Conservation (phyloP, 2,329 filamentous ascomycete species). For the Sclerotinia subarctica region DNA sequence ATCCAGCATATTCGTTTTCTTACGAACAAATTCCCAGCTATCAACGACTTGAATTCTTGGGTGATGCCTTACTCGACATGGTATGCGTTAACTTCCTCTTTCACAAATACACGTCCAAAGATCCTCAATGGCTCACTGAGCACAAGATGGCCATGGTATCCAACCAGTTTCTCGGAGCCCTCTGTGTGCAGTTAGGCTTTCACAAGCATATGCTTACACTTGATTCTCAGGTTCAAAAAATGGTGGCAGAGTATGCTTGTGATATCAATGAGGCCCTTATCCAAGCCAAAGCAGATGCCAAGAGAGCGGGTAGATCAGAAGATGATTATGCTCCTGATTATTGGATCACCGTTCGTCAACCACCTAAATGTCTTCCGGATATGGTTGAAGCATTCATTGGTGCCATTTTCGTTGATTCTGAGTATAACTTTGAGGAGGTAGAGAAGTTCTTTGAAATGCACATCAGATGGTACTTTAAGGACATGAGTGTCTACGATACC, state of each 20-base stretch:
- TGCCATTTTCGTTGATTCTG: constrained; percentile 85
- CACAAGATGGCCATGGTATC: constrained; percentile 99
- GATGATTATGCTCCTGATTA: constrained; percentile 57
- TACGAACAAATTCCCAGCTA: constrained; percentile 83
- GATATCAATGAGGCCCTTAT: constrained; percentile 55
- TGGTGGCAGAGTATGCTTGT: constrained; percentile 53
- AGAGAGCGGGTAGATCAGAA: constrained; percentile 38
- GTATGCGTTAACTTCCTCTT: constrained; percentile 81
- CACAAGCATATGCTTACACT: constrained; percentile 68
- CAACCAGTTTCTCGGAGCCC: constrained; percentile 85
- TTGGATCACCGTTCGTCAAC: constrained; percentile 61
- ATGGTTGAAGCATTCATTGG: constrained; percentile 86
- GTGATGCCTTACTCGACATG: constrained; percentile 85
- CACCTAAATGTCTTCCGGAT: constrained; percentile 77
- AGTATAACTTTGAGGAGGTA: constrained; percentile 72
- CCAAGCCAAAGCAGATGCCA: constrained; percentile 39
- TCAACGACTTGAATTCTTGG: constrained; percentile 87
- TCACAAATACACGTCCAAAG: constrained; percentile 68
- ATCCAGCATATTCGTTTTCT: constrained; percentile 73
- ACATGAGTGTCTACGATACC: constrained; percentile 83
- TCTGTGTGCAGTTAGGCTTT: constrained; percentile 75
- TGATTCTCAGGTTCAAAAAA: constrained; percentile 43
- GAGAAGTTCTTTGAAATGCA: constrained; percentile 73
- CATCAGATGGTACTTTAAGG: constrained; percentile 73
- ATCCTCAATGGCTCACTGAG: constrained; percentile 96